Evolutionary conservation across 257 asterid species (phyloP), one percentile per base, ranked within the genome.

Genomic region (Primulina eburnea): DNA sequence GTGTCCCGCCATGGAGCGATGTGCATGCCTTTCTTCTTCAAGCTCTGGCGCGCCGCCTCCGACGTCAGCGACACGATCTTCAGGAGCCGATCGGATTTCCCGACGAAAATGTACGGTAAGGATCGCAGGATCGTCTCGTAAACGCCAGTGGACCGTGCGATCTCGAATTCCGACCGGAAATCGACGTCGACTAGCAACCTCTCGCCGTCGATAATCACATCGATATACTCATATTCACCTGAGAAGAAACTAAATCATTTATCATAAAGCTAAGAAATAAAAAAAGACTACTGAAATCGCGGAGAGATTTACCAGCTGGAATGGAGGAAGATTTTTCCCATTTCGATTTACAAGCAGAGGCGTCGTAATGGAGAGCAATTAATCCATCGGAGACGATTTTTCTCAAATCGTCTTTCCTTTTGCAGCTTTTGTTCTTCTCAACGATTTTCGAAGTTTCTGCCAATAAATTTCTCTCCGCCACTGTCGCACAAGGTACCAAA

Each of bases 11-110:
- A 92, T 5, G 98, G 97, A 35, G 98, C 88, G 38, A 92, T 76
- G 68, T 92, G 95, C 98, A 92, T 90, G 24, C 96, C 98, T 75
- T 92, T 92, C 89, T 85, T 92, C 82, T 88, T 92, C 57, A 92
- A 79, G 79, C 98, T 92, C 67, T 58, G 83, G 65, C 83, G 81
- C 9, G 92, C 95, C 5, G 96, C 93, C 21, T 90, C 98, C 61
- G 97, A 81, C 2, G 86, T 93, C 38, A 92, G 76, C 8, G 90
- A 83, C 0, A 92, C 84, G 71, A 92, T 90, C 80, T 92, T 96
- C 29, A 81, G 81, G 12, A 92, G 82, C 17, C 98, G 95, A 68
- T 92, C 96, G 29, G 84, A 11, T 62, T 86, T 89, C 5, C 98
- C 98, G 71, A 90, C 95, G 83, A 88, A 90, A 5, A 90, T 82